Evolutionary conservation across 2,329 filamentous ascomycete genomes (phyloP).

Genomic region (Diplocarpon rosae): DNA sequence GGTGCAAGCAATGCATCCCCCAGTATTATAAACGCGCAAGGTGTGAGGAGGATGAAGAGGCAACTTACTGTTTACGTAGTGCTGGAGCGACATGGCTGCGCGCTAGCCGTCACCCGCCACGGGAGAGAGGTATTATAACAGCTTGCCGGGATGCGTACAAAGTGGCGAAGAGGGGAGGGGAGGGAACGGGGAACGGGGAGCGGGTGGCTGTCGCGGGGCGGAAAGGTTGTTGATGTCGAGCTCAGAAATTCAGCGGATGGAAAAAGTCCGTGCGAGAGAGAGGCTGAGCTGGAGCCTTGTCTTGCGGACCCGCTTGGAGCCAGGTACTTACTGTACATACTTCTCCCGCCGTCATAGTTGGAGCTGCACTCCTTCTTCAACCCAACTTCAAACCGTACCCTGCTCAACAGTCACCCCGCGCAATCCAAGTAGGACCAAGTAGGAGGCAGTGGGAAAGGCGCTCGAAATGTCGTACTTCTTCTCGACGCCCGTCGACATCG

Average conservation of each 20-base stretch:
- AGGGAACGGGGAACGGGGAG: no score
- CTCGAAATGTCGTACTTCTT: constrained; percentile 87
- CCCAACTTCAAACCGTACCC: constrained; percentile 5
- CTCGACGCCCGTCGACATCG: constrained; percentile 95
- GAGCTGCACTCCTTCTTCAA: no score
- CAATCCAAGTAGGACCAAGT: neutral
- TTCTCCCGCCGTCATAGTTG: no score
- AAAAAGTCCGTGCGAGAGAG: constrained; percentile 3
- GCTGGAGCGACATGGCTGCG: constrained; percentile 38
- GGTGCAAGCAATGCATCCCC: constrained; percentile 20
- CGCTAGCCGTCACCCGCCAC: constrained; percentile 20
- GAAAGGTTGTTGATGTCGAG: neutral
- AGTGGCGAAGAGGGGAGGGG: no score
- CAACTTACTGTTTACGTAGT: constrained; percentile 42
- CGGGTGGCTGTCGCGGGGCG: constrained; percentile 1
- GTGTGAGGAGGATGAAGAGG: neutral
- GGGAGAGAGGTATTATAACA: constrained; percentile 7
- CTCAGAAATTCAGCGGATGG: neutral
- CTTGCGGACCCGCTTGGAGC: neutral
- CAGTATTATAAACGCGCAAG: neutral
- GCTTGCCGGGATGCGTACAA: neutral
- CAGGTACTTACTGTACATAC: no score
- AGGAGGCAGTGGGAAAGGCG: neutral
- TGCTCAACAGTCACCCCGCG: constrained; percentile 2
- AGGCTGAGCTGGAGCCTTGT: constrained; percentile 6